Conservation (phyloP, 306 rosid species). For the Castanea sativa region DNA sequence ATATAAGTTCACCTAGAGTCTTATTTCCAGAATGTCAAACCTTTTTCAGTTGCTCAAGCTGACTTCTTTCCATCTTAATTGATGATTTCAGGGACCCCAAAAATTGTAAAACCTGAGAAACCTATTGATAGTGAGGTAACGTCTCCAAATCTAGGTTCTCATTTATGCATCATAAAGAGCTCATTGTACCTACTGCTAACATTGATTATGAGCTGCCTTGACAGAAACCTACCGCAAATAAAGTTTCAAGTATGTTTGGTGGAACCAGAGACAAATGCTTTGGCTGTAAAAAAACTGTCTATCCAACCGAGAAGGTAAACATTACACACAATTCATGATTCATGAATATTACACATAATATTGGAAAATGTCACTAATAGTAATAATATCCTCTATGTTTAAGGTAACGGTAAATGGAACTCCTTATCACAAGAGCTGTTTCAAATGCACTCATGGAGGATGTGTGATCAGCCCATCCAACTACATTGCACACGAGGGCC, state of each 20-base stretch:
- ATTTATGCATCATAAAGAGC: neutral
- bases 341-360: neutral
- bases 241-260: slow-evolving; percentile 77
- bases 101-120: slow-evolving; percentile 81
- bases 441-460: slow-evolving; percentile 98
- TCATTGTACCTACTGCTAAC: slow-evolving; percentile 4
- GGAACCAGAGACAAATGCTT: slow-evolving; percentile 97
- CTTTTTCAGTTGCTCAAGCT: slow-evolving; percentile 10
- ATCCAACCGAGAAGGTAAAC: slow-evolving; percentile 92
- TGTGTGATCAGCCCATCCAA: slow-evolving; percentile 95
- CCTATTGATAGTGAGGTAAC: slow-evolving; percentile 66
- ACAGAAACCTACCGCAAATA: slow-evolving; percentile 73
- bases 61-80: slow-evolving; percentile 7
- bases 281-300: slow-evolving; percentile 90
- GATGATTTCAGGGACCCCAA: slow-evolving; percentile 73
- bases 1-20: neutral
- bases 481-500: slow-evolving; percentile 95
- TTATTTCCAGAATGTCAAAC: neutral
- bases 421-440: slow-evolving; percentile 92
- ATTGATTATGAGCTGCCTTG: slow-evolving; percentile 20
- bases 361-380: neutral
- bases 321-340: neutral
- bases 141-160: slow-evolving; percentile 6
- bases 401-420: slow-evolving; percentile 96
- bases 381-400: slow-evolving; percentile 8